These are phyloP conservation scores for Torulaspora franciscae DNA, from an alignment of 805 yeast species.

Conservation along the genomic window DNA sequence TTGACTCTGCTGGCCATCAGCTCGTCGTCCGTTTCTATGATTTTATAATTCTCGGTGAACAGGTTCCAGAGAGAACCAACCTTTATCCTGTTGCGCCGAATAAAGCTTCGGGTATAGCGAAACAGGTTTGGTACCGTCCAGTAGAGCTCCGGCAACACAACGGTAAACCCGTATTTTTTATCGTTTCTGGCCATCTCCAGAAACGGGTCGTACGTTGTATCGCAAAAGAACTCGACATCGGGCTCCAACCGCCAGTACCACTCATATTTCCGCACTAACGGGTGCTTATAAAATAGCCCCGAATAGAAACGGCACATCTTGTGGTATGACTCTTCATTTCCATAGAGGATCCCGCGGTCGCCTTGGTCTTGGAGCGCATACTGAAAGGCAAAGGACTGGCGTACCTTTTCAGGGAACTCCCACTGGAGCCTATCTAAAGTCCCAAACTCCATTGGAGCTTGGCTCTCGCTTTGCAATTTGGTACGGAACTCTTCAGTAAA, in stretches of 20 bases:
- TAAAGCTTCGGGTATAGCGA: slow-evolving; percentile 62
- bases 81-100: slow-evolving; percentile 43
- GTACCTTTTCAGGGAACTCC: slow-evolving; percentile 52
- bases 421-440: slow-evolving; percentile 53
- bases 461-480: slow-evolving; percentile 48
- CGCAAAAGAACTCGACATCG: slow-evolving; percentile 83
- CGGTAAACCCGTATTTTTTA: slow-evolving; percentile 82
- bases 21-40: slow-evolving; percentile 35
- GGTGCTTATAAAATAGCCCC: slow-evolving; percentile 77
- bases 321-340: slow-evolving; percentile 76
- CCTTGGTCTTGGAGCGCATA: slow-evolving; percentile 71
- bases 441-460: slow-evolving; percentile 69
- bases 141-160: slow-evolving; percentile 68
- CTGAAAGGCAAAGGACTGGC: slow-evolving; percentile 32
- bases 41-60: slow-evolving; percentile 44
- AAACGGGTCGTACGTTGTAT: slow-evolving; percentile 88
- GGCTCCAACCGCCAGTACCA: slow-evolving; percentile 99
- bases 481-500: slow-evolving; percentile 61
- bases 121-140: slow-evolving; percentile 82
- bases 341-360: slow-evolving; percentile 79
- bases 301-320: slow-evolving; percentile 94
- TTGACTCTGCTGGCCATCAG: slow-evolving; percentile 32
- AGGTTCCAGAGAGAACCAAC: slow-evolving; percentile 68
- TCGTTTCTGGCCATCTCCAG: slow-evolving; percentile 62
- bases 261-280: slow-evolving; percentile 60